phyloP scores from a whole-genome alignment of 1,139 yeast species.

The Suhomyces wounanorum region DNA sequence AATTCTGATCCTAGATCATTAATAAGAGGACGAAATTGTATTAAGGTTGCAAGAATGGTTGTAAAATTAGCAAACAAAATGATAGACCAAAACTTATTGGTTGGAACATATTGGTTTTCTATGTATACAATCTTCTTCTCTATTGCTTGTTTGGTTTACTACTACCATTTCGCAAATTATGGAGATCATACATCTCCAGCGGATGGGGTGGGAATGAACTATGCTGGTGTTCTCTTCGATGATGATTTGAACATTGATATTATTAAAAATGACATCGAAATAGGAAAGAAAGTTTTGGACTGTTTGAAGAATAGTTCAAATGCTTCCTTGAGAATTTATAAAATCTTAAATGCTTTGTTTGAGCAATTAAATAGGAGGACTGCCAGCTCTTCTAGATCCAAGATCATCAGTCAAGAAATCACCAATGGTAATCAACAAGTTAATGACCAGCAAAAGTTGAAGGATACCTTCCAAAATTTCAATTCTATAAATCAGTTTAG shows the following conservation, averaged over 20 bases:
- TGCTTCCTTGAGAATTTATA: conserved; percentile 80
- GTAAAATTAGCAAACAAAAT: conserved; percentile 82
- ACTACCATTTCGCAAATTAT: conserved; percentile 69
- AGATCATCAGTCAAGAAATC: conserved; percentile 1
- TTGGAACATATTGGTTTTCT: conserved; percentile 93
- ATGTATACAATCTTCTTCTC: conserved; percentile 91
- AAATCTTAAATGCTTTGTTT: conserved; percentile 74
- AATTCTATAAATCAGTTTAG: conserved; percentile 36
- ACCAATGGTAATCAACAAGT: conserved; percentile 12
- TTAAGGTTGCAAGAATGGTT: conserved; percentile 81
- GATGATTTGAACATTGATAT: conserved; percentile 67
- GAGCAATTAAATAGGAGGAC: conserved; percentile 77
- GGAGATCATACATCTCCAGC: conserved; percentile 19
- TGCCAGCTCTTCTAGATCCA: conserved; percentile 39
- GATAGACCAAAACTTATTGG: conserved; percentile 69
- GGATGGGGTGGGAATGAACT: conserved; percentile 33
- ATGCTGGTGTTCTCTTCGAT: conserved; percentile 52
- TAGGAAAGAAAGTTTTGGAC: conserved; percentile 75
- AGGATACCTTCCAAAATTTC: conserved; percentile 34
- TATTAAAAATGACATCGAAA: conserved; percentile 76
- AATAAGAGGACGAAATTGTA: conserved; percentile 81
- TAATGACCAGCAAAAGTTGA: conserved; percentile 20
- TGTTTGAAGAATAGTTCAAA: conserved; percentile 70
- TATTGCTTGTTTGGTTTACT: conserved; percentile 83
- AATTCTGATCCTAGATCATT: conserved; percentile 47